Evolutionary conservation across 208 protist genomes (phyloP), one percentile per base, ranked within the genome.

Genomic region (Trypanosoma caninum): DNA sequence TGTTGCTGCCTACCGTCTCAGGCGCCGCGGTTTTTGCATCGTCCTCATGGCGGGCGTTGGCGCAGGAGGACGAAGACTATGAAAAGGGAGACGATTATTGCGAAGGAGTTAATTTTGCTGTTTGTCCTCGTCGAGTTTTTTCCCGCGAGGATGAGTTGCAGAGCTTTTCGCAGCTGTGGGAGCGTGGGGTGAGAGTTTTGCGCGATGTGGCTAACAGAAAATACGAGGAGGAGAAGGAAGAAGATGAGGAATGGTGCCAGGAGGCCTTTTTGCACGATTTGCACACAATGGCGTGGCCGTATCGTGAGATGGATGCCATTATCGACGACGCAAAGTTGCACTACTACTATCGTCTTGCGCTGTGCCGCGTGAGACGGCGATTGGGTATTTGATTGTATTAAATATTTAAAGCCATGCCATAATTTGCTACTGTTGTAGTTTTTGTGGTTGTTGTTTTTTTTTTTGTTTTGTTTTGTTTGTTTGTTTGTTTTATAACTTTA

Each of bases 61-160:
- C 8, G 9, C 9, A 25, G n/a, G 56, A 23, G 23, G 46, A 46
- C 2, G 58, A 45, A 41, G 22, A 46, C n/a, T n/a, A n/a, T n/a
- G n/a, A n/a, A n/a, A n/a, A n/a, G n/a, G 22, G 9, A 28, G 27
- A 34, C 16, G 10, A 22, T 53, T n/a, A n/a, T 33, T 45, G 46
- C 16, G 18, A 20, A 14, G 47, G 22, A 28, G 63, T n/a, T n/a
- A n/a, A 47, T 5, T 0, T 13, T 30, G 28, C n/a, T 27, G 6
- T 54, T 13, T 51, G n/a, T 54, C 61, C 52, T 10, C 28, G 14
- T 18, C 61, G 65, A 25, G 56, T 70, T 0, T 70, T 70, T 18
- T 28, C 56, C 18, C 65, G 65, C 8, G 47, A 54, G n/a, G 50
- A 37, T 27, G 65, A 70, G 22, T 40, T 70, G 48, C 55, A 70